Evolutionary conservation across 176 grass and related monocot genomes (phyloP).

Genomic region (Carex kokanica): DNA sequence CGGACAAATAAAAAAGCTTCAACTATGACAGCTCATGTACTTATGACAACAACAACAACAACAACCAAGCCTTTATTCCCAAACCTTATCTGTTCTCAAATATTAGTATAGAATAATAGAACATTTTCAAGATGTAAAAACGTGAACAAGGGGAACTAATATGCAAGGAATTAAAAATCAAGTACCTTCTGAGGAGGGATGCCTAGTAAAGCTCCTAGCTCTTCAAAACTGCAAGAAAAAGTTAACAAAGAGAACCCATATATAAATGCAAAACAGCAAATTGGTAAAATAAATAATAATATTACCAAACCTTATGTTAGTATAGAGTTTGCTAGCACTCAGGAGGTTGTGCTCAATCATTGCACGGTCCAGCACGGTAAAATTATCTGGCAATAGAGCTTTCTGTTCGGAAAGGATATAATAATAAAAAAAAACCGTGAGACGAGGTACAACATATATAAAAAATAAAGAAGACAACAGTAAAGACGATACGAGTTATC

Average conservation of each 20-base stretch:
- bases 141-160: not conserved
- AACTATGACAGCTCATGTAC: not conserved
- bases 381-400: constrained; percentile 90
- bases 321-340: constrained; percentile 93
- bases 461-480: not conserved
- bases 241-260: constrained; percentile 17
- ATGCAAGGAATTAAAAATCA: constrained; percentile 2
- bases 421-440: constrained; percentile 8
- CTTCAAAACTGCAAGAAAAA: constrained; percentile 70
- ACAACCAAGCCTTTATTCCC: too few species aligned
- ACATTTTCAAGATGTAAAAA: not conserved
- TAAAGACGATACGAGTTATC: not conserved
- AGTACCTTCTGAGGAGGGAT: constrained; percentile 90
- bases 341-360: constrained; percentile 99
- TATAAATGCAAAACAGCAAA: constrained; percentile 20
- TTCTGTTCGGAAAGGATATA: constrained; percentile 48
- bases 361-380: constrained; percentile 90
- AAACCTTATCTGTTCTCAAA: not conserved
- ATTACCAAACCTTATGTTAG: constrained; percentile 79
- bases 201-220: constrained; percentile 89
- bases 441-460: not conserved
- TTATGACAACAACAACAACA: too few species aligned
- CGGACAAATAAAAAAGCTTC: not conserved
- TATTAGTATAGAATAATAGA: not conserved
- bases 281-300: not conserved